Base-by-base conservation (phyloP, 2,329 filamentous ascomycete genomes). In the Sporothrix dimorphospora region DNA sequence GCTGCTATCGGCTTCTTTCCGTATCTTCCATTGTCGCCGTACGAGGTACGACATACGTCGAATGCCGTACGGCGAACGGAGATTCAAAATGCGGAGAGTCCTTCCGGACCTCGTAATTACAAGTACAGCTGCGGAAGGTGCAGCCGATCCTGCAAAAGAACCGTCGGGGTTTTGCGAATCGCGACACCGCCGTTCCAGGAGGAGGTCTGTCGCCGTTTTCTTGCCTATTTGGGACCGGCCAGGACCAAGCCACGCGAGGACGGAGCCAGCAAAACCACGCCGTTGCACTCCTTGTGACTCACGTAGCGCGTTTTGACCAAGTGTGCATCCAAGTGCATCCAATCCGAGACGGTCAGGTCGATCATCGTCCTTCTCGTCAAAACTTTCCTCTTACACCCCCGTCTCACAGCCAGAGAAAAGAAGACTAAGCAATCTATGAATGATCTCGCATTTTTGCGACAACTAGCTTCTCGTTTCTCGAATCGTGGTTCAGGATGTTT, bases 191-290 rank as follows among this genome's bases (percentile, higher is more conserved):
- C 27, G 53, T 34, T 57, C 6, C 19, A 21, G 47, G 47, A 21
- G 8, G n/a, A 6, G 14, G 55, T 27, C 16, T 16, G 2, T 21
- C 11, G 11, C 38, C 38, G 59, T 65, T 45, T 45, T 65, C 11
- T 65, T 65, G 5, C 59, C 59, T 65, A 16, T 45, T 65, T 27
- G 59, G 59, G 59, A 34, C 55, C 12, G 40, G 47, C n/a, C 7
- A 16, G 47, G 47, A 40, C 51, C 21, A 42, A 21, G 3, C 27
- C 57, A n/a, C 27, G 57, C 59, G 38, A 45, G 7, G 19, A 59
- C 55, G 55, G 30, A 59, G 55, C 55, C 30, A 34, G 3, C 14
- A 38, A 45, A 45, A 24, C n/a, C 19, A 63, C 59, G 38, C 59
- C 34, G 38, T 16, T 27, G 21, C 12, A 14, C 19, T 40, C 34